These are phyloP conservation scores for Malassezia slooffiae DNA, from an alignment of 1,284 basidiomycete species.

Conservation along the genomic window DNA sequence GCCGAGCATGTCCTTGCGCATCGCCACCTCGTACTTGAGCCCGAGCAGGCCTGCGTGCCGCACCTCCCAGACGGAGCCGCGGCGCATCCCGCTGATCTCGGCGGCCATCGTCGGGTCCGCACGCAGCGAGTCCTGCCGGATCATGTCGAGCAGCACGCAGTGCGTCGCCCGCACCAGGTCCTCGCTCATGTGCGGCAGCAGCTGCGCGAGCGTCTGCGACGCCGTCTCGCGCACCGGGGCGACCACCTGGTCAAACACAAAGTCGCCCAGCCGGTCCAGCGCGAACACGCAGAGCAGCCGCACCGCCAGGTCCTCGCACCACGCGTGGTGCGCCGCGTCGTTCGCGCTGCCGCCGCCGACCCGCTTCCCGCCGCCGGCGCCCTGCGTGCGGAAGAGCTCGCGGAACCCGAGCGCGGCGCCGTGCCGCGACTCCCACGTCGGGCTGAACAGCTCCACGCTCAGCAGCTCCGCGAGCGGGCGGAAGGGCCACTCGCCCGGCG, in stretches of 20 bases:
- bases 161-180: conserved; percentile 70
- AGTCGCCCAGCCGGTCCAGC: conserved; percentile 95
- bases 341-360: conserved; percentile 16
- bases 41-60: conserved; percentile 91
- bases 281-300: conserved; percentile 81
- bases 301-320: conserved; percentile 79
- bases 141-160: conserved; percentile 77
- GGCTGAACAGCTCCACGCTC: conserved; percentile 68
- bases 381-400: conserved; percentile 77
- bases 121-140: conserved; percentile 62
- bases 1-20: conserved; percentile 68
- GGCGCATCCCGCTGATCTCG: conserved; percentile 15
- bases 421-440: conserved; percentile 86
- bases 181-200: conserved; percentile 70
- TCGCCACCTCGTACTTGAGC: conserved; percentile 94
- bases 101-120: conserved; percentile 4
- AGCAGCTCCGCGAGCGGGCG: conserved; percentile 70
- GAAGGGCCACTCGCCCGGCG: conserved; percentile 75
- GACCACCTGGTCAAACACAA: conserved; percentile 90
- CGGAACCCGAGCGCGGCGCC: conserved; percentile 84
- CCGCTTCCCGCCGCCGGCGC: conserved; percentile 63
- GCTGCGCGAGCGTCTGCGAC: conserved; percentile 81
- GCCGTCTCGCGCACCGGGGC: conserved; percentile 95
- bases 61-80: conserved; percentile 82
- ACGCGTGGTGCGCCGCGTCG: conserved; percentile 57